These are phyloP conservation scores for Phytopythium cucurbitacearum DNA, from an alignment of 352 stramenopile species.

Conservation along the genomic window DNA sequence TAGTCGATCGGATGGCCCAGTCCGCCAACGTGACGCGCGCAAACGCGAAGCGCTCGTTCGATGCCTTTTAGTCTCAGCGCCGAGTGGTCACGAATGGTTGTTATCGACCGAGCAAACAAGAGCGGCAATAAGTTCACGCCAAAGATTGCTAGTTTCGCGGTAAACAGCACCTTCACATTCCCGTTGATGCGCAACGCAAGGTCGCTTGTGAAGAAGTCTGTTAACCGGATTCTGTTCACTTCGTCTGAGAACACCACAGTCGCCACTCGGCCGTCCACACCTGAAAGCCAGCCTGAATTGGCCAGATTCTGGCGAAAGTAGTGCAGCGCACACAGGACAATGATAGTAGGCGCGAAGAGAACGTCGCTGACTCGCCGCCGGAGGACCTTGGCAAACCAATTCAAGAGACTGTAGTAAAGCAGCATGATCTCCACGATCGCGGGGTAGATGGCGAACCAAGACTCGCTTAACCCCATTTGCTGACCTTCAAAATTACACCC, in stretches of 20 bases:
- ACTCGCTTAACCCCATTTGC: constrained; percentile 12
- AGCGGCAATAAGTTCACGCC: constrained; percentile 9
- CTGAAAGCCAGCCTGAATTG: constrained; percentile 5
- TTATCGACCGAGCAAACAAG: background rate
- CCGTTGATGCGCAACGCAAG: constrained; percentile 14
- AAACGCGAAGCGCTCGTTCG: constrained; percentile 5
- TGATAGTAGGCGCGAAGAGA: constrained; percentile 13
- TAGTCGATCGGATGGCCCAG: background rate
- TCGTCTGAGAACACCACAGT: constrained; percentile 6
- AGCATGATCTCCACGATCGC: constrained; percentile 16
- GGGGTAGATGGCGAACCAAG: constrained; percentile 25
- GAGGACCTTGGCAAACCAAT: constrained; percentile 9
- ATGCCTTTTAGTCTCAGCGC: background rate
- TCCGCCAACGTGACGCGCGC: constrained; percentile 4
- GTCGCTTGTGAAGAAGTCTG: constrained; percentile 12
- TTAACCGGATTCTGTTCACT: constrained; percentile 5
- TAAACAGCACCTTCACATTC: constrained; percentile 13
- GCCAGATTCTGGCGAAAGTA: constrained; percentile 7
- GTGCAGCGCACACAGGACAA: constrained; percentile 14
- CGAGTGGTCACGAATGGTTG: background rate
- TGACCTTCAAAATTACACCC: constrained; percentile 18
- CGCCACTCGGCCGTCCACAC: constrained; percentile 12
- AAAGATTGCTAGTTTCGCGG: constrained; percentile 11
- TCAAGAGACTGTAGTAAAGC: constrained; percentile 19
- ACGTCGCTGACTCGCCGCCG: constrained; percentile 14